phyloP scores from a whole-genome alignment of 345 rosid genomes.

The Bretschneidera sinensis region DNA sequence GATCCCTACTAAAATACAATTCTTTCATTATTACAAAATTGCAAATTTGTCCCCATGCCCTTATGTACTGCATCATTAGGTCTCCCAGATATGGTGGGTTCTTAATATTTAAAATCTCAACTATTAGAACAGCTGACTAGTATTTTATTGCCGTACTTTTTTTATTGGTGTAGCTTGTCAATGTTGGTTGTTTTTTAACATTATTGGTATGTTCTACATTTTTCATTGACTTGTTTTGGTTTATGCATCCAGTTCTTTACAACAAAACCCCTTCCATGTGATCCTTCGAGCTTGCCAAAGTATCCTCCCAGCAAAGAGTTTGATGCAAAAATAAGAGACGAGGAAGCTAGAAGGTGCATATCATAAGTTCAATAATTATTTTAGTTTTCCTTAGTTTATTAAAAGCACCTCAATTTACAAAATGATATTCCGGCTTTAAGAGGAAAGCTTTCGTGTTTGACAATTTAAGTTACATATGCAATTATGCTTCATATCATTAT shows the following conservation, averaged over 20 bases:
- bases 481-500: too few relatives aligned
- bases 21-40: too few relatives aligned
- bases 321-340: slow-evolving; percentile 93
- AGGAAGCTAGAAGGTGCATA: slow-evolving; percentile 81
- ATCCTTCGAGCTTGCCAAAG: slow-evolving; percentile 90
- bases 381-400: too few relatives aligned
- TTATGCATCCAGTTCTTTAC: slow-evolving; percentile 59
- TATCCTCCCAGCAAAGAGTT: slow-evolving; percentile 98
- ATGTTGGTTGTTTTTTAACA: neutral
- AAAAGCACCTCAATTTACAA: too few relatives aligned
- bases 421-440: neutral
- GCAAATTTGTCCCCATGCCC: too few relatives aligned
- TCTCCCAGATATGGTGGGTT: neutral
- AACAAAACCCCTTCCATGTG: slow-evolving; percentile 85
- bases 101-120: neutral
- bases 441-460: neutral
- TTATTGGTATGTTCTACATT: neutral
- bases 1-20: too few relatives aligned
- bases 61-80: too few relatives aligned
- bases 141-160: neutral
- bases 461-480: neutral
- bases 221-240: slow-evolving; percentile 20
- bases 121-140: neutral
- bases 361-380: neutral
- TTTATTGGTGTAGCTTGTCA: neutral